Evolutionary conservation across 192 early-diverging fungal species (phyloP), one percentile per base, ranked within the genome.

Genomic region (Backusella tarrabulga): DNA sequence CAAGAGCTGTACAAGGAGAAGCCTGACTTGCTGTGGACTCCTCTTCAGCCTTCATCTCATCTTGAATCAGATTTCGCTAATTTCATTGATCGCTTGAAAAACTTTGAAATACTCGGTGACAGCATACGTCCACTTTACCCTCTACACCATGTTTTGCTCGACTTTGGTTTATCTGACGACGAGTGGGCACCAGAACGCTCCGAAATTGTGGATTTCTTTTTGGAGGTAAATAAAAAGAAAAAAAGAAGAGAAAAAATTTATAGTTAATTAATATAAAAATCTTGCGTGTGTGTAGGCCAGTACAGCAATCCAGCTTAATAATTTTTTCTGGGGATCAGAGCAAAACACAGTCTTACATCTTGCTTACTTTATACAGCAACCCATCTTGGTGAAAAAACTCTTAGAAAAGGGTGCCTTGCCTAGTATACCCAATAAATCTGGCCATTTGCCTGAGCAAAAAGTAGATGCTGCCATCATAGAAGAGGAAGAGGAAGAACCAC

Each of bases 321-420:
- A 71, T 1, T 73, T 19, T 67, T 67, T 38, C 29, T 78, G 77
- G 77, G 77, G 77, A n/a, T 32, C 70, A 23, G 71, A 44, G 23
- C 17, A 78, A 26, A 78, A 78, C 50, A 78, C 77, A 14, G 44
- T 23, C 12, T 23, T 78, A n/a, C 77, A 78, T 63, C 52, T 78
- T 34, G 77, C 77, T 41, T 69, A 54, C 14, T 78, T 72, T 63
- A 56, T 78, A 21, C 38, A 68, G 26, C 70, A 78, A 36, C 21
- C 23, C 15, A 14, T 60, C 17, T 23, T 78, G 7, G 67, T 78
- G 1, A 29, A 66, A 67, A n/a, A 40, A 6, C 60, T 80, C 34
- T 54, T 75, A 1, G 52, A 60, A 15, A 32, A 71, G 35, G 78
- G 78, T 12, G 78, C 74, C 1, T 36, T 46, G 17, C 15, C 67